These are phyloP conservation scores for Zhuliangozyma parablackwelliae DNA, from an alignment of 1,139 yeast genomes.

Conservation along the genomic window DNA sequence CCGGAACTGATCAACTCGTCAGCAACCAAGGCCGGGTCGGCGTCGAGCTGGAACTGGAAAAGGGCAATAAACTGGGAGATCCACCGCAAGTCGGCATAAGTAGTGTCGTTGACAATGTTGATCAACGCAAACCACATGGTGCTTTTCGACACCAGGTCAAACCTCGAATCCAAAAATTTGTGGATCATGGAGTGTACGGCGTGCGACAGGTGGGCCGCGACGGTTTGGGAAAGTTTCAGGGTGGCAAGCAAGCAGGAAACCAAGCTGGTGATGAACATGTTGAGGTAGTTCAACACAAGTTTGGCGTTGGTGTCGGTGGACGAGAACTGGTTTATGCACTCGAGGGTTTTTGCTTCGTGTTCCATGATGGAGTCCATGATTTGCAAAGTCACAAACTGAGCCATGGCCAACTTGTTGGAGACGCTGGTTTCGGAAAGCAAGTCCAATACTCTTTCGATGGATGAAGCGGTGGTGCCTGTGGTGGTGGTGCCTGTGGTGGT, in stretches of 20 bases:
- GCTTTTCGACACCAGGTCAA: constrained; percentile 4
- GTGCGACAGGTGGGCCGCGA: constrained; percentile 1
- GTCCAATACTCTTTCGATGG: constrained; percentile 8
- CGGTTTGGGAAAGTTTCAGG: constrained; percentile 1
- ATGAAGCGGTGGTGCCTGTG: background rate
- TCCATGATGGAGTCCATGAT: constrained; percentile 9
- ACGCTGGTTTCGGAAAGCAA: constrained; percentile 5
- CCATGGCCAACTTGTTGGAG: constrained; percentile 4
- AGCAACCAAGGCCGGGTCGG: constrained; percentile 8
- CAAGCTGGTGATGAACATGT: constrained; percentile 12
- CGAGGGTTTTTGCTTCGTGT: constrained; percentile 16
- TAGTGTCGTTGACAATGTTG: constrained; percentile 27
- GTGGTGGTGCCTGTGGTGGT: too few species aligned
- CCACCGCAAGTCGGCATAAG: constrained; percentile 23
- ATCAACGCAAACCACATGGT: constrained; percentile 25
- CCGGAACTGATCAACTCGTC: constrained; percentile 23
- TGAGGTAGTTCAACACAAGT: too few species aligned
- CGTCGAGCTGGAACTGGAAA: constrained; percentile 15
- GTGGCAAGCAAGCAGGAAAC: constrained; percentile 12
- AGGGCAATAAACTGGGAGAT: constrained; percentile 17
- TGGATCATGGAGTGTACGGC: constrained; percentile 3
- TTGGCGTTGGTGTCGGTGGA: constrained; percentile 1
- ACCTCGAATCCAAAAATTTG: constrained; percentile 5
- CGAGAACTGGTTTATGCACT: constrained; percentile 9
- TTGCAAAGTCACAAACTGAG: constrained; percentile 5